phyloP scores from a whole-genome alignment of 2,329 filamentous ascomycete species.

The Blastomyces percursus region DNA sequence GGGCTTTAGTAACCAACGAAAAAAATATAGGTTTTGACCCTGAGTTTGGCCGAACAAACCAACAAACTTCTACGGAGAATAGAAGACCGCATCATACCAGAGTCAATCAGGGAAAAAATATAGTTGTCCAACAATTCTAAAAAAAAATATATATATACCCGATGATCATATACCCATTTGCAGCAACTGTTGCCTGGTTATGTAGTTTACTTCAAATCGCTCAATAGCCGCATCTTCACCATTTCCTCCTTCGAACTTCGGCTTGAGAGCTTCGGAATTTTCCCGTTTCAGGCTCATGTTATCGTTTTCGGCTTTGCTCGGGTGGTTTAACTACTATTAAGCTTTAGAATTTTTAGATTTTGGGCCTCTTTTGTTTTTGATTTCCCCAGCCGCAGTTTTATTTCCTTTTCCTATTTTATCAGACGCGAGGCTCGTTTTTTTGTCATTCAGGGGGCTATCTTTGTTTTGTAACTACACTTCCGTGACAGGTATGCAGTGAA shows the following conservation, averaged over 20 bases:
- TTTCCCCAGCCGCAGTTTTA: neutral
- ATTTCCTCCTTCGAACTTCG: neutral
- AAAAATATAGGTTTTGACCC: conserved; percentile 58
- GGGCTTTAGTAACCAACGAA: neutral
- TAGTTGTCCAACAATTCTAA: conserved; percentile 20
- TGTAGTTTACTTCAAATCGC: neutral
- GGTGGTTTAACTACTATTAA: neutral
- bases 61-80: conserved; percentile 80
- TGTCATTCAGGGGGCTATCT: neutral
- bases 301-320: neutral
- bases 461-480: neutral
- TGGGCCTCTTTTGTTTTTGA: neutral
- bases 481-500: neutral
- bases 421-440: neutral
- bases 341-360: neutral
- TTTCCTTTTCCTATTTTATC: neutral
- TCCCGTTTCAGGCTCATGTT: neutral
- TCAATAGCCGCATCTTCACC: neutral
- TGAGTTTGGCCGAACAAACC: conserved; percentile 91
- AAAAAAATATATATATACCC: neutral
- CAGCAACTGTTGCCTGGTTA: neutral
- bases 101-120: conserved; percentile 37
- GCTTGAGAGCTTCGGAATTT: neutral
- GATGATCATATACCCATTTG: neutral
- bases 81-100: conserved; percentile 50